Conservation (phyloP, 371 early-diverging fungal genomes). For the Saksenaea vasiformis region DNA sequence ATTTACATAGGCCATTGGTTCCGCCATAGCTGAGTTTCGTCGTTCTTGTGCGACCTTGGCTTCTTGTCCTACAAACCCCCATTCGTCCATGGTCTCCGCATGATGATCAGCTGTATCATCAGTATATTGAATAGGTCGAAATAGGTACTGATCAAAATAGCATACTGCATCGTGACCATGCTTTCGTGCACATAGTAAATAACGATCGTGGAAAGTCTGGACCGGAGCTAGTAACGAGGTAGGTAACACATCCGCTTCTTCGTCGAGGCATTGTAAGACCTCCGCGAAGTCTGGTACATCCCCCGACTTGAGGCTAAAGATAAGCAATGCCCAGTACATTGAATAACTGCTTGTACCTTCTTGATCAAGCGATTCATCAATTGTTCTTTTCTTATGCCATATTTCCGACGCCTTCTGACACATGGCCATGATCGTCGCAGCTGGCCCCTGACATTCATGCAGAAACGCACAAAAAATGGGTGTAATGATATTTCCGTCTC, state of each 20-base stretch:
- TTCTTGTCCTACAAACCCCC: background rate
- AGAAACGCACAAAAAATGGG: constrained; percentile 36
- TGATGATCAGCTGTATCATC: constrained; percentile 11
- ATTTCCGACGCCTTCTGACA: constrained; percentile 32
- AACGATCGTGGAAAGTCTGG: constrained; percentile 37
- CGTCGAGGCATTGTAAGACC: constrained; percentile 7
- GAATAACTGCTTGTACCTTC: constrained; percentile 4
- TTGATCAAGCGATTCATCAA: background rate
- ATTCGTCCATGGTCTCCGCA: constrained; percentile 1
- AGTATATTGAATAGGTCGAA: constrained; percentile 23
- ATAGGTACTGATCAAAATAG: constrained; percentile 41
- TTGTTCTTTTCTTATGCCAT: constrained; percentile 24
- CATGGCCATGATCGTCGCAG: constrained; percentile 18
- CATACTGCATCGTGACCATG: constrained; percentile 9
- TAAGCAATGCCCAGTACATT: constrained; percentile 31
- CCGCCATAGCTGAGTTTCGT: constrained; percentile 12
- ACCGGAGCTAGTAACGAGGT: constrained; percentile 33
- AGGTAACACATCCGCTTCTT: constrained; percentile 9
- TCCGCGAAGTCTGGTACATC: constrained; percentile 21
- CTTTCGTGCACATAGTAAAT: constrained; percentile 10
- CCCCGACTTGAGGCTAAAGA: constrained; percentile 32
- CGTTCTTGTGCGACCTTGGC: background rate
- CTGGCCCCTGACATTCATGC: constrained; percentile 29
- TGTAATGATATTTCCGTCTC: constrained; percentile 34
- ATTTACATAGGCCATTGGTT: constrained; percentile 24